A percentile compares a stretch with the other conserved stretches of the same genome.
Conservation (phyloP, 164 flowering plant species). For the Cinnamomum chago region DNA sequence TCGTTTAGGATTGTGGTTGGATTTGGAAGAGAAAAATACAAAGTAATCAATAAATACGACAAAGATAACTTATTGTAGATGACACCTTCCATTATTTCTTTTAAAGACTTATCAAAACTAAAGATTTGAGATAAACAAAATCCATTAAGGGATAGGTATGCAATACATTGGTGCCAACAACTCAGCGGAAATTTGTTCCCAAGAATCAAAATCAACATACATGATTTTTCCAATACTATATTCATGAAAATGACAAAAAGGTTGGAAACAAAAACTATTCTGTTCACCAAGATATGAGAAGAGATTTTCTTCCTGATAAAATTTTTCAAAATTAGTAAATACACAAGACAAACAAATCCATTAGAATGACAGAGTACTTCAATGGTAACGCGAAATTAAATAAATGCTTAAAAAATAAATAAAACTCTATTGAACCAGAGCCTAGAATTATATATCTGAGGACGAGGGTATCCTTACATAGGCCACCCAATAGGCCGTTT, state of each 20-base stretch:
- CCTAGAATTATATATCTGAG: slow-evolving; percentile 30
- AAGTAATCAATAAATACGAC: too few relatives aligned
- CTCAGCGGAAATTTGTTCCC: not conserved
- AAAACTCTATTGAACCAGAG: not conserved
- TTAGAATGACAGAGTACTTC: too few relatives aligned
- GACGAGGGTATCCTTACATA: slow-evolving; percentile 47
- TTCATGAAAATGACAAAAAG: not conserved
- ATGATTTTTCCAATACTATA: not conserved
- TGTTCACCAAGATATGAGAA: too few relatives aligned
- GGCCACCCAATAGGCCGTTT: slow-evolving; percentile 64
- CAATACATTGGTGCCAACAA: not conserved
- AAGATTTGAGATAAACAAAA: not conserved
- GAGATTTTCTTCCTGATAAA: too few relatives aligned
- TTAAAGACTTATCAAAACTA: not conserved
- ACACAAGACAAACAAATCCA: too few relatives aligned
- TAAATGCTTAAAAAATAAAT: not conserved
- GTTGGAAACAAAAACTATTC: too few relatives aligned
- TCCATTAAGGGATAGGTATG: not conserved
- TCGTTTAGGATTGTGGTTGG: too few relatives aligned
- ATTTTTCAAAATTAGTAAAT: too few relatives aligned
- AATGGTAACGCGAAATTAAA: too few relatives aligned
- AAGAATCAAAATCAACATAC: not conserved
- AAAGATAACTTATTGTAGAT: too few relatives aligned
- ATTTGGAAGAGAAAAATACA: too few relatives aligned
- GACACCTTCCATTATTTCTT: too few relatives aligned